Percentiles rank a stretch among this genome's conserved stretches.
phyloP scores from a whole-genome alignment of 1,284 basidiomycete species.

The Ustanciosporium gigantosporum region DNA sequence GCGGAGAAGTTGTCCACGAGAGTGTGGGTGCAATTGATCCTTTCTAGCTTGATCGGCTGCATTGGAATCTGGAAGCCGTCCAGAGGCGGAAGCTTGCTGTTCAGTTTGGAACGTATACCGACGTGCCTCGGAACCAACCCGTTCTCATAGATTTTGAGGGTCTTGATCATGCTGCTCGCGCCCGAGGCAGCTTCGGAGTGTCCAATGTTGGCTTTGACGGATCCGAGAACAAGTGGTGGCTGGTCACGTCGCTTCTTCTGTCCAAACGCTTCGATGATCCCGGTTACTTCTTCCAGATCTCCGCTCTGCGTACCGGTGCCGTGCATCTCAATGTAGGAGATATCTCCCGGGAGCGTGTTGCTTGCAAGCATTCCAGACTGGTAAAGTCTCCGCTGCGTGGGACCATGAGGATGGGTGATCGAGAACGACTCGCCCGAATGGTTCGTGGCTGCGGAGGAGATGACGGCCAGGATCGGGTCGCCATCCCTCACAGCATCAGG shows the following conservation, averaged over 20 bases:
- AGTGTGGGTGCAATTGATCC: conserved; percentile 7
- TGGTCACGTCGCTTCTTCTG: conserved; percentile 12
- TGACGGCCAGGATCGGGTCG: conserved; percentile 32
- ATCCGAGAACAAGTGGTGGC: conserved; percentile 25
- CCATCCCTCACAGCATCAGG: conserved; percentile 32
- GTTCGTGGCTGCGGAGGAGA: conserved; percentile 38
- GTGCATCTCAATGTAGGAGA: conserved; percentile 37
- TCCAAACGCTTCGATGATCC: conserved; percentile 44
- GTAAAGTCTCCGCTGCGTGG: conserved; percentile 31
- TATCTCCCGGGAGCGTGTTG: conserved; percentile 17
- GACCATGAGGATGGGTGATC: conserved; percentile 43
- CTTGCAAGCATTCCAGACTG: conserved; percentile 26
- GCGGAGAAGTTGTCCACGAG: conserved; percentile 45
- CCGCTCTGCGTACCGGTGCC: conserved; percentile 47
- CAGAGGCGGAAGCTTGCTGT: conserved; percentile 34
- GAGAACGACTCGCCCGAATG: conserved; percentile 41
- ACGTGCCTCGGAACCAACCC: conserved; percentile 30
- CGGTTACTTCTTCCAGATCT: conserved; percentile 38
- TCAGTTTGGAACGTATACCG: conserved; percentile 39
- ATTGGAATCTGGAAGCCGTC: conserved; percentile 25
- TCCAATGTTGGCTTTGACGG: conserved; percentile 41
- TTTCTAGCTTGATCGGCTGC: conserved; percentile 10
- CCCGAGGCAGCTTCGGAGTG: conserved; percentile 40
- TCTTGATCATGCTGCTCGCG: conserved; percentile 40
- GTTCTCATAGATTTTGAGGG: conserved; percentile 20